Conservation (phyloP, 805 yeast genomes). For the Yarrowia keelungensis region DNA sequence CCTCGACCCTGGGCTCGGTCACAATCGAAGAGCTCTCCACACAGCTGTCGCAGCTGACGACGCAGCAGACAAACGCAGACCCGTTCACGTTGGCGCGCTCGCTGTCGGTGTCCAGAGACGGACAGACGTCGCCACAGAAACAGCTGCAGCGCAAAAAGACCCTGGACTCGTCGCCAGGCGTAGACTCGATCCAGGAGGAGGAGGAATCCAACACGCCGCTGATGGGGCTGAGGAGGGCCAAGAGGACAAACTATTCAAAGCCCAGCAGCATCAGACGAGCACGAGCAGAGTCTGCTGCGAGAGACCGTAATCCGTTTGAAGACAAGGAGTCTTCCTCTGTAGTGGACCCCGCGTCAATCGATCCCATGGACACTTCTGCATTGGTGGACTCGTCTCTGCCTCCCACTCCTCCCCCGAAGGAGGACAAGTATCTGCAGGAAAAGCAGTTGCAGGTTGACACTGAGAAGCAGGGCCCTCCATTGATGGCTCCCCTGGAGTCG, state of each 20-base stretch:
- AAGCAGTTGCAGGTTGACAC: slow-evolving; percentile 20
- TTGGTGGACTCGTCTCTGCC: slow-evolving; percentile 7
- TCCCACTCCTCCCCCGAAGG: slow-evolving; percentile 24
- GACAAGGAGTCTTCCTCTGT: not conserved
- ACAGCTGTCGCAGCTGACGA: slow-evolving; percentile 72
- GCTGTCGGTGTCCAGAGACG: slow-evolving; percentile 54
- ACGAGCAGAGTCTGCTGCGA: slow-evolving; percentile 16
- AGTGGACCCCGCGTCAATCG: not conserved
- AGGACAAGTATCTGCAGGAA: slow-evolving; percentile 12
- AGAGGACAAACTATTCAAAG: slow-evolving; percentile 26
- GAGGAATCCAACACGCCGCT: slow-evolving; percentile 17
- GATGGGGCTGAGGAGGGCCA: slow-evolving; percentile 23
- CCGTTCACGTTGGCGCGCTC: slow-evolving; percentile 85
- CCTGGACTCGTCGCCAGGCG: not conserved
- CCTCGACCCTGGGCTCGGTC: slow-evolving; percentile 30
- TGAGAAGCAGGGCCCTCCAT: not conserved
- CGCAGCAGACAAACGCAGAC: slow-evolving; percentile 76
- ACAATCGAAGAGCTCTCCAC: slow-evolving; percentile 47
- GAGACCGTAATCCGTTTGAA: slow-evolving; percentile 8
- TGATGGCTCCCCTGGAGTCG: slow-evolving; percentile 10
- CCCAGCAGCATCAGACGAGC: slow-evolving; percentile 22
- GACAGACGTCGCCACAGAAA: slow-evolving; percentile 8
- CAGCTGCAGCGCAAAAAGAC: slow-evolving; percentile 27
- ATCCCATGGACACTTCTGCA: not conserved
- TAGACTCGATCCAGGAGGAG: slow-evolving; percentile 36